phyloP scores from a whole-genome alignment of 1,284 basidiomycete species.

The Fomitopsis schrenkii region DNA sequence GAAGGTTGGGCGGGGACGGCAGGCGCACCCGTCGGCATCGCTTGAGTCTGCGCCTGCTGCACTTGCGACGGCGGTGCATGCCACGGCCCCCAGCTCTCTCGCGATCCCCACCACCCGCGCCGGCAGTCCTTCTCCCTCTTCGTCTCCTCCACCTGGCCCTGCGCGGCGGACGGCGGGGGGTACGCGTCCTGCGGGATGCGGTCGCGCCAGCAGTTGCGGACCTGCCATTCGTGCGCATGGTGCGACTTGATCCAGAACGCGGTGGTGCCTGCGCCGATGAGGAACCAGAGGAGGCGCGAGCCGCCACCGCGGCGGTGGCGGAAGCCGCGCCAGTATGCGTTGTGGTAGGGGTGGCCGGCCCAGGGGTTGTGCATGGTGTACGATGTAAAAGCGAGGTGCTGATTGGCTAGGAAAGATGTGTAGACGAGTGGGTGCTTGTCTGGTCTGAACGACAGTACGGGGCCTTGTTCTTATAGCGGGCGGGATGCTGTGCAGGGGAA shows the following conservation, averaged over 20 bases:
- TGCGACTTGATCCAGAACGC: constrained; percentile 37
- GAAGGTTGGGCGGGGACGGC: neutral
- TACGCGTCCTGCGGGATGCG: constrained; percentile 27
- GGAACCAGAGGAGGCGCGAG: constrained; percentile 64
- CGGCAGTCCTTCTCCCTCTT: constrained; percentile 5
- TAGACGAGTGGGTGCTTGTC: neutral
- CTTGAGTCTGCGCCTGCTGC: neutral
- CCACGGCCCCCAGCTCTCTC: neutral
- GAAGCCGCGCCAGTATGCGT: constrained; percentile 26
- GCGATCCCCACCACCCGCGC: constrained; percentile 24
- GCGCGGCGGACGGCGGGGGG: constrained; percentile 13
- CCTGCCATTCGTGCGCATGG: constrained; percentile 11
- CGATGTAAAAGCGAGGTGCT: neutral
- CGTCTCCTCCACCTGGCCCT: constrained; percentile 17
- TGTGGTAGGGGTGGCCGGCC: constrained; percentile 27
- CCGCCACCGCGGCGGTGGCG: constrained; percentile 33
- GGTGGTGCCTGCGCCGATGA: constrained; percentile 52
- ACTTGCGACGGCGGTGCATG: neutral
- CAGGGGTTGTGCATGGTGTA: neutral
- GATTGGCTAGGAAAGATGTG: neutral
- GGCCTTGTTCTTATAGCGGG: neutral
- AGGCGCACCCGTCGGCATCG: neutral
- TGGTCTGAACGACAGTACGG: neutral
- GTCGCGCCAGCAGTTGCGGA: constrained; percentile 24
- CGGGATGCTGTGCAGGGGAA: neutral